Conservation (phyloP, 2,329 filamentous ascomycete species). For the Fusarium tanahbumbuense region DNA sequence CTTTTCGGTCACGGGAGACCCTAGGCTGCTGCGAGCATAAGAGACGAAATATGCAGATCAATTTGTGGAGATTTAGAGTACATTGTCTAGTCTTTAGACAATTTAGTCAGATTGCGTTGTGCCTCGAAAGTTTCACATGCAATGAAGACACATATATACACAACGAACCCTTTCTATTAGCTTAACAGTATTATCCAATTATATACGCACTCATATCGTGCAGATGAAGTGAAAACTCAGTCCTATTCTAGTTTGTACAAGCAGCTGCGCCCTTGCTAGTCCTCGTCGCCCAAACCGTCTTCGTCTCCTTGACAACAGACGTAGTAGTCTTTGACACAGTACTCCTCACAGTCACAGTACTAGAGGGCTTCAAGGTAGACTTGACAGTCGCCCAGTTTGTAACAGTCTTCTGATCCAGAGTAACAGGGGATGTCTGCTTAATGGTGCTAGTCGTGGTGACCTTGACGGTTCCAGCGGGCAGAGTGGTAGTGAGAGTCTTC, state of each 20-base stretch:
- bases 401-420: constrained; percentile 9
- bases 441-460: constrained; percentile 24
- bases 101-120: too few species aligned
- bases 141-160: rapidly evolving
- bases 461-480: constrained; percentile 25
- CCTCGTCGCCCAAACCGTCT: constrained; percentile 25
- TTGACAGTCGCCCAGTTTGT: constrained; percentile 42
- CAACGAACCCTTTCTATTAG: too few species aligned
- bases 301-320: constrained; percentile 28
- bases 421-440: constrained; percentile 26
- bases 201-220: not conserved
- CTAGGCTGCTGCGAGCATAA: rapidly evolving
- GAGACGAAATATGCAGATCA: rapidly evolving
- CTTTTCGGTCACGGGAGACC: not conserved
- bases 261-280: constrained; percentile 35
- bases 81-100: not conserved
- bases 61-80: rapidly evolving
- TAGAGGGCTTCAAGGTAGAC: constrained; percentile 40
- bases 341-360: constrained; percentile 27
- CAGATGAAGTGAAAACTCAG: not conserved
- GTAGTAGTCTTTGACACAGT: constrained; percentile 33
- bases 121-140: too few species aligned
- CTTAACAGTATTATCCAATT: not conserved
- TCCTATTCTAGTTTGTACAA: constrained; percentile 14
- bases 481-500: constrained; percentile 20